Evolutionary conservation across 2,329 filamentous ascomycete species (phyloP), one percentile per base, ranked within the genome.

Genomic region (Penicillium sp.): DNA sequence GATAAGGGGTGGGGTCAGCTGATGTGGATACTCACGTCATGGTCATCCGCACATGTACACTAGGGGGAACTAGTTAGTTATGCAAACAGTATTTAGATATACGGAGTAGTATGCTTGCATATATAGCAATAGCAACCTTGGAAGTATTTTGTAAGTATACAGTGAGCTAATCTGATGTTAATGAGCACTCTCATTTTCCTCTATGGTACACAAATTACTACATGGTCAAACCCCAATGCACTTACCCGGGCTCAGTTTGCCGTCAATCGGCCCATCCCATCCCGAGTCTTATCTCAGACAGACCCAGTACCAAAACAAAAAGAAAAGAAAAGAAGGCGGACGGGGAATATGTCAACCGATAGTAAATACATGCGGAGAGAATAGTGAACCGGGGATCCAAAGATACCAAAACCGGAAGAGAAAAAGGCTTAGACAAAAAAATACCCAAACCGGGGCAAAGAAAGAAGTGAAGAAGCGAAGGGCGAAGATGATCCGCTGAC

Each of bases 311-410:
- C 54, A 62, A 59, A 57, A 53, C 52, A 52, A 48, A 53, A 55
- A 54, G 45, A 62, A 59, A 61, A 60, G 57, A 59, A 61, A 56
- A 55, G 49, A 53, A 54, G 52, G 44, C 55, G 49, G 55, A 38
- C 55, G 55, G 55, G 61, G 61, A 65, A 64, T 68, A 67, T 67
- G 62, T 65, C 61, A 59, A 56, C 50, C 56, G 52, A 53, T 66
- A 68, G 60, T 69, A 70, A 69, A 66, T 72, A 71, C 68, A 70
- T 55, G 57, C 59, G 58, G 59, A 61, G 58, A 60, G 61, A 62
- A 67, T 61, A 61, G 42, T 44, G 53, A 55, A 55, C 51, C 62
- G 49, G 58, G 59, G 60, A 58, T 58, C 50, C 51, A 49, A 58
- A 56, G 53, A 62, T 53, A 27, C 58, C 53, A 55, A 61, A 55